Base-by-base conservation (phyloP, 306 rosid species). In the Quillaja saponaria region DNA sequence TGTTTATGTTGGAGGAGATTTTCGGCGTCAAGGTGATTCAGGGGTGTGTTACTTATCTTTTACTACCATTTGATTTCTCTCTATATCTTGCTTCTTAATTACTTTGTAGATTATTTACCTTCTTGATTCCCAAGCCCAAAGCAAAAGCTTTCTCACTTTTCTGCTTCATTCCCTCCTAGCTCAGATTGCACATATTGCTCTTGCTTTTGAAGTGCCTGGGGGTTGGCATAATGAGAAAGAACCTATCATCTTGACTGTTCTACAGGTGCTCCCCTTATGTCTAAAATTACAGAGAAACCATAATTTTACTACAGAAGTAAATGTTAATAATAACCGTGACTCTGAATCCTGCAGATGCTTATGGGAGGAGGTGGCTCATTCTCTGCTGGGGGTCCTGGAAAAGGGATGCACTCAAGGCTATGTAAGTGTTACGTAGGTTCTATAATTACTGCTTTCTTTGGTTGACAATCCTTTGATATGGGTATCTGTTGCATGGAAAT, bases 331-430 rank as follows among this genome's bases (percentile, higher is more conserved):
- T 1, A 39, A 39, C 62, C 66, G 69, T 38, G 17, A 68, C 47
- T 75, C 49, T 69, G 49, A 76, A 47, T 58, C 35, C 31, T 74
- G 77, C 71, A 90, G 97, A 72, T 83, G 87, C 95, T 90, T 63
- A 87, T 90, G 97, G 97, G 96, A 68, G 97, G 97, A 48, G 97
- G 97, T 49, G 95, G 97, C 2, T 87, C 97, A 9, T 90, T 90
- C 85, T 90, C 97, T 34, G 96, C 96, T 1, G 96, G 97, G 46
- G 97, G 97, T 0, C 96, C 96, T 0, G 97, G 97, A 62, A 90
- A 90, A 77, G 96, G 96, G 77, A 90, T 90, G 97, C 97, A 87
- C 85, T 90, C 96, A 58, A 78, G 97, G 75, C 94, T 90, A 69
- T 90, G 96, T 90, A 70, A 73, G 94, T 85, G 66, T 74, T 48